Base-by-base conservation (phyloP, 352 stramenopile genomes). In the Phytophthora meadii region DNA sequence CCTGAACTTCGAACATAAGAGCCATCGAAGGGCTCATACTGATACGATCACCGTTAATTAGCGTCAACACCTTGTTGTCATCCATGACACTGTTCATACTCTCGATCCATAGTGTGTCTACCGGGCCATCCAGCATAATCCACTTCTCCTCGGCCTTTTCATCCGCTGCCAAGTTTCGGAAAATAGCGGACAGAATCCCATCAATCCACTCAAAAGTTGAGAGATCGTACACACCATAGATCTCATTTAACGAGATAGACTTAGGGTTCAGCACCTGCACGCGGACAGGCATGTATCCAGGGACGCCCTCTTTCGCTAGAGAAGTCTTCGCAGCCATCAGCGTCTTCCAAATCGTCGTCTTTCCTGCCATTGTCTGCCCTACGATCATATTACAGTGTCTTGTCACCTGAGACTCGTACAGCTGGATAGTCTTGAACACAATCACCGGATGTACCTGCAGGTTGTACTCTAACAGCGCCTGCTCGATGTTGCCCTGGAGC, bases 301-400 rank as follows among this genome's bases (percentile, higher is more conserved):
- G 50, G 1, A 89, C 81, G 4, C 74, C 77, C 1, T 95, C 83
- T 47, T 94, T 95, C 7, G 88, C 76, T 9, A 97, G 68, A 2
- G 65, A 73, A 5, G 89, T 93, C 54, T 94, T 94, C 4, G 87
- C 87, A 19, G 73, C 55, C 41, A 90, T 80, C 0, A 95, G 61
- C 0, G 80, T 93, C 61, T 92, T 94, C 86, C 87, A 94, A 34
- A 92, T 88, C n/a, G 87, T 96, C 14, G 87, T 93, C 41, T 97
- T 97, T 17, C 94, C 94, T 5, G 87, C 91, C 60, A 96, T 90
- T 0, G 93, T 97, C 51, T 97, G 91, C 0, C 94, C 94, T 6
- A 98, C 94, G 28, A 98, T 93, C 74, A 97, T 98, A 37, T 96
- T 97, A 48, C 95, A 97, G 54, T 98, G 97, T 1, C 95, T 92